Percentiles rank a stretch among this genome's conserved stretches.
Conservation (phyloP, 139 green algal species). For the Picochlorum costavermella region DNA sequence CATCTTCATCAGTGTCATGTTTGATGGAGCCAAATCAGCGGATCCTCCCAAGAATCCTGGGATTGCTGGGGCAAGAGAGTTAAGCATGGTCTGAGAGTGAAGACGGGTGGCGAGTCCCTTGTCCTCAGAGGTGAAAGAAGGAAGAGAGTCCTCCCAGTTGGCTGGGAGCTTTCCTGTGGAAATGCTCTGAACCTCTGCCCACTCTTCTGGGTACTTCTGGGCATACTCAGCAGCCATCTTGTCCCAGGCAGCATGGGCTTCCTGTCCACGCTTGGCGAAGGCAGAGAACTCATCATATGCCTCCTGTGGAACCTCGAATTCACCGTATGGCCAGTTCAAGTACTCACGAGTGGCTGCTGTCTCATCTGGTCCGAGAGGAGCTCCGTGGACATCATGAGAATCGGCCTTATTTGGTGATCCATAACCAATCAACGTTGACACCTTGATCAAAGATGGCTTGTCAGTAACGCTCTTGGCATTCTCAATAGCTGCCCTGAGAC, state of each 20-base stretch:
- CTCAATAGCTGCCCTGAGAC: conserved; percentile 72
- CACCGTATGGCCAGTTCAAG: conserved; percentile 84
- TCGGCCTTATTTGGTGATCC: conserved; percentile 98
- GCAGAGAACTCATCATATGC: conserved; percentile 46
- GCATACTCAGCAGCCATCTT: conserved; percentile 46
- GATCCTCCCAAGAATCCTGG: conserved; percentile 92
- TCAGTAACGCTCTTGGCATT: conserved; percentile 67
- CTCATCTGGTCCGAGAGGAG: conserved; percentile 89
- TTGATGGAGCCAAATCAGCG: conserved; percentile 95
- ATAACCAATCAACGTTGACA: conserved; percentile 97
- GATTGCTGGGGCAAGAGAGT: conserved; percentile 81
- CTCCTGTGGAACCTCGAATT: conserved; percentile 90
- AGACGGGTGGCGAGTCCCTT: conserved; percentile 91
- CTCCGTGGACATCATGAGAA: conserved; percentile 94
- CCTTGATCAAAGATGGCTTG: conserved; percentile 95
- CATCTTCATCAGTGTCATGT: conserved; percentile 98
- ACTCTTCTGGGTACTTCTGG: conserved; percentile 70
- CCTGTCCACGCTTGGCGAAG: conserved; percentile 43
- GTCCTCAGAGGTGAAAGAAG: conserved; percentile 86
- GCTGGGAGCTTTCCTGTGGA: conserved; percentile 72
- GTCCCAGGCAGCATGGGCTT: conserved; percentile 72
- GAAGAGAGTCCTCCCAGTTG: conserved; percentile 78
- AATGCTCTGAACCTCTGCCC: conserved; percentile 74
- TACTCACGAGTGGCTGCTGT: conserved; percentile 86
- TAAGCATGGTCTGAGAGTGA: conserved; percentile 94